Evolutionary conservation across 371 early-diverging fungal species (phyloP), one percentile per base, ranked within the genome.

Genomic region (Mucor mucedo): DNA sequence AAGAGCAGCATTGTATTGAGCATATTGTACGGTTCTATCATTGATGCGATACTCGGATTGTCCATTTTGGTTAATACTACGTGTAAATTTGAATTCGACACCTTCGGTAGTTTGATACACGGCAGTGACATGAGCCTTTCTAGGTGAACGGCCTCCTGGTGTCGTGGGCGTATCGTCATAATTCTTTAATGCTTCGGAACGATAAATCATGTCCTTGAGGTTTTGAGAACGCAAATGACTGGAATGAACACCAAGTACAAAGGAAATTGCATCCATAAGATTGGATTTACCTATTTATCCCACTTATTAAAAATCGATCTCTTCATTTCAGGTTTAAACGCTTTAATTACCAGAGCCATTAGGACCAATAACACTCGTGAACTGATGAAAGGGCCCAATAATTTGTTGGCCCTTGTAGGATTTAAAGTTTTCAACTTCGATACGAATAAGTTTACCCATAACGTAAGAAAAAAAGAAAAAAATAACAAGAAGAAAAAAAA

Each of bases 371-470:
- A 99, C 93, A 62, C 95, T 93, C 4, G 99, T 97, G 76, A 99
- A 99, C 73, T 93, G 84, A 74, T 91, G 80, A 74, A 99, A 98
- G 9, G 98, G 98, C 2, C 98, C 99, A 58, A 99, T 96, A 39
- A 84, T 84, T 72, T 96, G 94, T 57, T 79, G 83, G 29, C 97
- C 98, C 65, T 90, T 88, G 78, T 99, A 99, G 5, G 98, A 97
- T 85, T 99, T 99, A 91, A 99, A 99, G 88, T 99, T 96, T 65
- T 93, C 93, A 4, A 99, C 84, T 78, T 98, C 98, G 42, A 99
- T 84, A 68, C 92, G 91, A 47, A 94, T 80, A 8, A 98, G 87
- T 55, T 83, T 83, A 41, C 93, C 92, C 93, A 93, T 93, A 52
- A 35, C 11, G n/a, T 11, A 60, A 27, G 38, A 56, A 30, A 39